phyloP scores from a whole-genome alignment of 352 stramenopile genomes.

The Pythium apleroticum region DNA sequence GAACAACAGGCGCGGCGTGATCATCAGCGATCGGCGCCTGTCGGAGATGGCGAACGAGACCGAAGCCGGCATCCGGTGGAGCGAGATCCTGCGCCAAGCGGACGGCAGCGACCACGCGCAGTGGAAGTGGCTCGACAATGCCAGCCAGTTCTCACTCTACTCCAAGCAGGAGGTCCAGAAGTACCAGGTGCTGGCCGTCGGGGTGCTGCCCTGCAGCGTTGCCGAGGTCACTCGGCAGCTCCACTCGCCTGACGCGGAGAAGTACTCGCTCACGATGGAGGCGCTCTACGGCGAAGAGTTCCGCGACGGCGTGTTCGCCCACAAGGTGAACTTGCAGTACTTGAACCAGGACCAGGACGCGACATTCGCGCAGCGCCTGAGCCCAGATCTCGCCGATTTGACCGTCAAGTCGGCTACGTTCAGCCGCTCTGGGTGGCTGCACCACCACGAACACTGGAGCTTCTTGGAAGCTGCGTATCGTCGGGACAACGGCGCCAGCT shows the following conservation, averaged over 20 bases:
- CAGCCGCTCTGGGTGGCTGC: constrained; percentile 14
- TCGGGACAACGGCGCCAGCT: neutral
- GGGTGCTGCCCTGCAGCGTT: constrained; percentile 13
- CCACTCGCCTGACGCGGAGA: neutral
- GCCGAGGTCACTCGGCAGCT: constrained; percentile 13
- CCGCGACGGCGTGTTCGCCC: constrained; percentile 7
- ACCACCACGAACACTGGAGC: constrained; percentile 23
- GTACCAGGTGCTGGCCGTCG: constrained; percentile 14
- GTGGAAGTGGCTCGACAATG: constrained; percentile 9
- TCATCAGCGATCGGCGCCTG: constrained; percentile 10
- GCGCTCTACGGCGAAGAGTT: constrained; percentile 15
- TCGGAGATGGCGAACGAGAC: constrained; percentile 2
- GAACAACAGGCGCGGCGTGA: neutral
- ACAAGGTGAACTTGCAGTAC: constrained; percentile 3
- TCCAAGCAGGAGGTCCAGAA: constrained; percentile 8
- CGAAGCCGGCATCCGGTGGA: constrained; percentile 1
- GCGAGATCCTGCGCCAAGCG: constrained; percentile 6
- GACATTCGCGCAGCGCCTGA: neutral
- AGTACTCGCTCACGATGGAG: constrained; percentile 10
- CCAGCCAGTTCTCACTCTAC: constrained; percentile 5
- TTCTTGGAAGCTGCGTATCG: constrained; percentile 18
- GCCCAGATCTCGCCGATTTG: constrained; percentile 6
- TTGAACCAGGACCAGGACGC: neutral
- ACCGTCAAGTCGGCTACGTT: constrained; percentile 22
- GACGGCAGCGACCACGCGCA: neutral